Percentiles rank a stretch among this genome's conserved stretches.
Conservation (phyloP, 495 filamentous ascomycete species). For the Penicillium robsamsonii region DNA sequence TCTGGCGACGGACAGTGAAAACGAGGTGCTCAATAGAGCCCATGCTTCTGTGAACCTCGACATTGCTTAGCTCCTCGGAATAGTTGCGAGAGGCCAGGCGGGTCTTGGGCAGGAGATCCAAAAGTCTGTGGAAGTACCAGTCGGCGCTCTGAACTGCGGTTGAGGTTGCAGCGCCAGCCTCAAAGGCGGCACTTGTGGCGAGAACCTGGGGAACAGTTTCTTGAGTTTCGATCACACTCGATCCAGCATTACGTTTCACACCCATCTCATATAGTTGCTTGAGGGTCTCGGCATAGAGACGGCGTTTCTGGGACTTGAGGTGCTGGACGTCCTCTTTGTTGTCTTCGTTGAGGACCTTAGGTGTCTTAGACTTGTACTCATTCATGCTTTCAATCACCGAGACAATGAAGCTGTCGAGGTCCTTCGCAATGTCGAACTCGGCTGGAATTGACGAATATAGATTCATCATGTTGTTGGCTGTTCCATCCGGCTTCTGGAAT, state of each 20-base stretch:
- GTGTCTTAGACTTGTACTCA: slow-evolving; percentile 77
- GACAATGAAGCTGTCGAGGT: slow-evolving; percentile 63
- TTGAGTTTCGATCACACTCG: slow-evolving; percentile 67
- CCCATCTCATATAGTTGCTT: slow-evolving; percentile 84
- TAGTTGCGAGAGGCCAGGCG: slow-evolving; percentile 65
- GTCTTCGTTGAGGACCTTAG: slow-evolving; percentile 70
- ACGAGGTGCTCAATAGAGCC: slow-evolving; percentile 82
- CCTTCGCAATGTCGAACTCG: slow-evolving; percentile 54
- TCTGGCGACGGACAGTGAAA: slow-evolving; percentile 64
- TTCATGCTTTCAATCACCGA: slow-evolving; percentile 66
- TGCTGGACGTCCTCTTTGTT: slow-evolving; percentile 79
- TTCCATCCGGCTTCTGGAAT: slow-evolving; percentile 65
- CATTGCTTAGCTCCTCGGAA: slow-evolving; percentile 76
- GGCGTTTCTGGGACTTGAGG: slow-evolving; percentile 86
- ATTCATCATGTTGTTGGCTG: slow-evolving; percentile 61
- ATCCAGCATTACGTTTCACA: slow-evolving; percentile 73
- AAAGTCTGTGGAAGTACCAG: slow-evolving; percentile 71
- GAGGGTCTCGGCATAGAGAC: slow-evolving; percentile 82
- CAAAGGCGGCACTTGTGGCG: slow-evolving; percentile 45
- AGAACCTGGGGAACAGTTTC: slow-evolving; percentile 66
- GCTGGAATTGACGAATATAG: slow-evolving; percentile 51
- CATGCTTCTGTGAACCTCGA: slow-evolving; percentile 72
- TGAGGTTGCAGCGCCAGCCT: slow-evolving; percentile 19
- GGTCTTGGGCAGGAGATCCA: slow-evolving; percentile 67
- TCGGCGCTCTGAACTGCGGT: slow-evolving; percentile 48